A percentile compares a stretch with the other conserved stretches of the same genome.
Conservation (phyloP, 805 yeast species). For the fission yeast (Schizosaccharomyces pombe) region DNA sequence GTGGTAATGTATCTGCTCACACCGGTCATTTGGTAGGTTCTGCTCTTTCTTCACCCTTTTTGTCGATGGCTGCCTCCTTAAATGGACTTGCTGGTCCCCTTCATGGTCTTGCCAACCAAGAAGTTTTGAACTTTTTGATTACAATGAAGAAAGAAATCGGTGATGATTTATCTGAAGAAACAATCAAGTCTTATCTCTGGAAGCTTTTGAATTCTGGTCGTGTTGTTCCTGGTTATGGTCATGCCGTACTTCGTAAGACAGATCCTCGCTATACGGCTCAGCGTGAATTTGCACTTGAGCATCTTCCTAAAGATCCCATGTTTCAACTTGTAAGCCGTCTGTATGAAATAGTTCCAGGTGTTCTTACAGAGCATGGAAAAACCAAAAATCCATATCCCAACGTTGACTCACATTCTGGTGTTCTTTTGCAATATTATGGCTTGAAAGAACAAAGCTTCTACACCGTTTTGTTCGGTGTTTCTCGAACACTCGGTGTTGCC, state of each 20-base stretch:
- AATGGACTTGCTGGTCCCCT: slow-evolving; percentile 72
- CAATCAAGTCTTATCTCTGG: slow-evolving; percentile 50
- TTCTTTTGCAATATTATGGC: slow-evolving; percentile 59
- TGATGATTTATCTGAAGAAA: slow-evolving; percentile 19
- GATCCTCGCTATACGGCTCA: slow-evolving; percentile 64
- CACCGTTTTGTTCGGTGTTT: slow-evolving; percentile 64
- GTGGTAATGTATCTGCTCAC: slow-evolving; percentile 68
- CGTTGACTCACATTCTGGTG: slow-evolving; percentile 62
- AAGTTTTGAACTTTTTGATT: slow-evolving; percentile 51
- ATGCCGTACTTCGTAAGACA: slow-evolving; percentile 62
- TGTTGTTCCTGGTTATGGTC: slow-evolving; percentile 76
- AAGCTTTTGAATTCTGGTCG: slow-evolving; percentile 43
- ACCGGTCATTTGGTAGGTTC: slow-evolving; percentile 65
- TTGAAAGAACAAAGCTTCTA: slow-evolving; percentile 48
- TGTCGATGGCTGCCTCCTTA: slow-evolving; percentile 56
- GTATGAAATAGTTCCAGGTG: slow-evolving; percentile 51
- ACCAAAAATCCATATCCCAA: slow-evolving; percentile 72
- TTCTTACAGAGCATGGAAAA: slow-evolving; percentile 55
- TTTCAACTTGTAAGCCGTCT: slow-evolving; percentile 43
- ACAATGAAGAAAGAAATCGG: slow-evolving; percentile 26
- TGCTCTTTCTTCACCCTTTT: slow-evolving; percentile 52
- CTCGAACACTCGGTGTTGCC: slow-evolving; percentile 58
- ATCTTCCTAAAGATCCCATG: slow-evolving; percentile 28
- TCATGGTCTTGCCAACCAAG: slow-evolving; percentile 72
- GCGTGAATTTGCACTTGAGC: slow-evolving; percentile 37